Evolutionary conservation across 164 flowering plant genomes (phyloP).

Genomic region (Macadamia integrifolia): DNA sequence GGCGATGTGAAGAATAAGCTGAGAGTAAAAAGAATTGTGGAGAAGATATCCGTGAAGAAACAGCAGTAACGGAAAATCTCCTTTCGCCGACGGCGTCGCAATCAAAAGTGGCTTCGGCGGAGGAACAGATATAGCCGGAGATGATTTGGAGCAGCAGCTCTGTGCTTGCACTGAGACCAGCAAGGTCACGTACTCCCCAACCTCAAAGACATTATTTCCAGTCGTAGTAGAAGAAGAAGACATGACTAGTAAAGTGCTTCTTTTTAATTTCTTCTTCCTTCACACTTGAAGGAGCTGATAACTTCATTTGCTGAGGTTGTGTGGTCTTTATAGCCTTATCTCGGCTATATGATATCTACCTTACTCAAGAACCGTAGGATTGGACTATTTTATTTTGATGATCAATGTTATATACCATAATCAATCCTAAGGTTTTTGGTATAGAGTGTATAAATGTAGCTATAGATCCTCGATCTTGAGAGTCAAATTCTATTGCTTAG

Average conservation of each 20-base stretch:
- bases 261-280: too few species aligned
- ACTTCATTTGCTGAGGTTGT: too few species aligned
- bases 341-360: too few species aligned
- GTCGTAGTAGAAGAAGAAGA: neutral
- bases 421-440: too few species aligned
- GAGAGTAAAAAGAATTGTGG: conserved; percentile 74
- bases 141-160: neutral
- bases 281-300: too few species aligned
- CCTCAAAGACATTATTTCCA: conserved; percentile 14
- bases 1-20: conserved; percentile 69
- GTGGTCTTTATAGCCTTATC: too few species aligned
- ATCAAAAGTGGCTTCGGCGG: conserved; percentile 64
- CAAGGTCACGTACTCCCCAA: conserved; percentile 14
- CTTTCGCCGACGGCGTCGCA: conserved; percentile 39
- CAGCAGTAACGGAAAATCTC: conserved; percentile 54
- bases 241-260: neutral
- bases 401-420: too few species aligned
- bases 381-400: too few species aligned
- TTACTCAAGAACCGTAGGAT: too few species aligned
- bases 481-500: too few species aligned
- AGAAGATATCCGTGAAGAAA: conserved; percentile 81
- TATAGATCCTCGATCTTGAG: too few species aligned
- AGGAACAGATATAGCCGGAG: conserved; percentile 1
- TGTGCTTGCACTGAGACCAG: conserved; percentile 9
- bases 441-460: too few species aligned